Conservation (phyloP, 2,329 filamentous ascomycete species). For the Colletotrichum camelliae region DNA sequence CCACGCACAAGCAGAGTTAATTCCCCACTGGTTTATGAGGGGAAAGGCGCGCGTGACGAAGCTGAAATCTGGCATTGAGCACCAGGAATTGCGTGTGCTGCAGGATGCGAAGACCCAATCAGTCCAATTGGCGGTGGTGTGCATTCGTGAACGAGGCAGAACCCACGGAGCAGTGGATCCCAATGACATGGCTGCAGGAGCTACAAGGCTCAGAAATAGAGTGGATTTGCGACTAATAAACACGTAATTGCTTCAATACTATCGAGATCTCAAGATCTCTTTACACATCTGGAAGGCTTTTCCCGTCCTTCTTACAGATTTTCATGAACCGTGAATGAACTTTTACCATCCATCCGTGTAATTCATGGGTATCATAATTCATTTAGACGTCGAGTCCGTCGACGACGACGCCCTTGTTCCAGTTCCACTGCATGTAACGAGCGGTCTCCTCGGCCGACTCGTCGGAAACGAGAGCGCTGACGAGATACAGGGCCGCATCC, state of each 20-base stretch:
- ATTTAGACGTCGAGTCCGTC: constrained; percentile 82
- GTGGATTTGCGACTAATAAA: constrained; percentile 15
- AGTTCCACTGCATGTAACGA: constrained; percentile 79
- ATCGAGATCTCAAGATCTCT: neutral
- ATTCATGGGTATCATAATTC: constrained; percentile 19
- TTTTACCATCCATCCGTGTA: constrained; percentile 17
- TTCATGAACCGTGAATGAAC: constrained; percentile 17
- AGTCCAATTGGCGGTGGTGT: neutral
- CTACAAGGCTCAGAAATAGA: neutral
- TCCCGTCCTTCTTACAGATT: constrained; percentile 23
- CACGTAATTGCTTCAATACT: constrained; percentile 13
- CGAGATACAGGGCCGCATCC: constrained; percentile 84
- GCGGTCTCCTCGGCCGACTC: constrained; percentile 79
- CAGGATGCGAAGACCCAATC: neutral
- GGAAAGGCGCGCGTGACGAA: neutral
- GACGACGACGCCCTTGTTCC: constrained; percentile 85
- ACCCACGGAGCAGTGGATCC: neutral
- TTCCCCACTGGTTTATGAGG: constrained; percentile 15
- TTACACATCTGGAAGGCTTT: constrained; percentile 23
- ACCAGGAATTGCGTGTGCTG: neutral
- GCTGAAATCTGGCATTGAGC: neutral
- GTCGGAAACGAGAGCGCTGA: constrained; percentile 81
- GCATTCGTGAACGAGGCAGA: neutral
- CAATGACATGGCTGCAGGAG: neutral
- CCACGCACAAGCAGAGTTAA: neutral